Evolutionary conservation across 345 rosid genomes (phyloP).

Genomic region (Acer negundo): DNA sequence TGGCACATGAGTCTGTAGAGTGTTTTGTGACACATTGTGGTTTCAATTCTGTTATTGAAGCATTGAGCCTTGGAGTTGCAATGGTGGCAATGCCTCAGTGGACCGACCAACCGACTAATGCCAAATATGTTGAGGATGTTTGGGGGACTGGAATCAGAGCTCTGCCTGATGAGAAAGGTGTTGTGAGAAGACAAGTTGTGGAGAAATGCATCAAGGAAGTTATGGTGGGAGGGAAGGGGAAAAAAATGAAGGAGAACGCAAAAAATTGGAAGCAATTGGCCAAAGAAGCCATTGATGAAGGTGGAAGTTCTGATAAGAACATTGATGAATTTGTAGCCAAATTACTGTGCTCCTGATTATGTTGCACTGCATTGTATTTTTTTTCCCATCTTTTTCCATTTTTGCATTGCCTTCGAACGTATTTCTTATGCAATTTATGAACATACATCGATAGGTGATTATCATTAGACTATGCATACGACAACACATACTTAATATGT

Average conservation of each 20-base stretch:
- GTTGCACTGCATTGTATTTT: too few species aligned
- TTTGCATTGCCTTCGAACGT: too few species aligned
- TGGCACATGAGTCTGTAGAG: slow-evolving; percentile 32
- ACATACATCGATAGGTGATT: too few species aligned
- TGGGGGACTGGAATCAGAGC: slow-evolving; percentile 42
- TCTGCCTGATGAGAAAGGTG: slow-evolving; percentile 17
- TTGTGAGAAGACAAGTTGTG: slow-evolving; percentile 25
- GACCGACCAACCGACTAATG: slow-evolving; percentile 46
- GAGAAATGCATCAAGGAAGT: slow-evolving; percentile 28
- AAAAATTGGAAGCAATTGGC: slow-evolving; percentile 35
- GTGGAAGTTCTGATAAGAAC: slow-evolving; percentile 37
- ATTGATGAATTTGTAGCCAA: slow-evolving; percentile 28
- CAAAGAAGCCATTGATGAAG: slow-evolving; percentile 28
- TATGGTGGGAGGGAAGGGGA: slow-evolving; percentile 34
- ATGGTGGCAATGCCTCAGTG: slow-evolving; percentile 52
- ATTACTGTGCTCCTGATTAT: not conserved
- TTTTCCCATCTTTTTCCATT: too few species aligned
- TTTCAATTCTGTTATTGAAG: slow-evolving; percentile 42
- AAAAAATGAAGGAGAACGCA: slow-evolving; percentile 28
- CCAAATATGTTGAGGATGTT: slow-evolving; percentile 41
- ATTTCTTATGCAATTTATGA: too few species aligned
- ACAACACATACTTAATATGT: too few species aligned
- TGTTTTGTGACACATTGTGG: slow-evolving; percentile 58
- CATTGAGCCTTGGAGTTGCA: slow-evolving; percentile 47
- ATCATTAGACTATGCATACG: too few species aligned